Evolutionary conservation across 768 basidiomycete genomes (phyloP), one percentile per base, ranked within the genome.

Genomic region (Leccinum olivaceopallidum): DNA sequence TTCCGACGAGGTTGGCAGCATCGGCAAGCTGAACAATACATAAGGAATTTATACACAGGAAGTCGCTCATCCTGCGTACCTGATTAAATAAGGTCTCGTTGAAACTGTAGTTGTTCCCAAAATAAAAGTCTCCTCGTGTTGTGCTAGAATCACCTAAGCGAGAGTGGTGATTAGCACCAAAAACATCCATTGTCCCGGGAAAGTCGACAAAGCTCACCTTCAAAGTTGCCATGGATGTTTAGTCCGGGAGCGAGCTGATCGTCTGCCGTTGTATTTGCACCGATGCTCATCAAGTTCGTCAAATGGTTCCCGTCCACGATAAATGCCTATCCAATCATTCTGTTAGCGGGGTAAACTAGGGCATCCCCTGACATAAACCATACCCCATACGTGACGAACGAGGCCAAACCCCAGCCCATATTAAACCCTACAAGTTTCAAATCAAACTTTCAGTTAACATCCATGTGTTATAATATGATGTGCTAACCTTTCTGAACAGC

Each of bases 231-330:
- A 18, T 71, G 69, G 34, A 60, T 62, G 37, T 60, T 71, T 0
- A 70, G 56, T 20, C 69, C 69, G 0, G 67, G 67, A 36, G 61
- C 62, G 53, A 63, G 36, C 30, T 60, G 20, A 49, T 18, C 34
- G 0, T 63, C 32, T 12, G 54, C 60, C 8, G 69, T 70, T 12
- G 60, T 57, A 18, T 70, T 70, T 54, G 63, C 63, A 51, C 67
- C 69, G n/a, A 69, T 69, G 50, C 57, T 61, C 69, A 69, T 69
- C 62, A 71, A 59, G 28, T 69, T 69, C 16, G 69, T 70, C 60
- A 70, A 51, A 22, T 69, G 69, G n/a, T 71, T 70, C 4, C 69
- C 69, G 16, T 70, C 69, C 6, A 70, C 69, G 26, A 70, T 1
- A 22, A 70, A 70, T 32, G 70, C 59, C 67, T 70, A 39, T 57